Percentiles rank a stretch among this genome's conserved stretches.
phyloP scores from a whole-genome alignment of 2,329 filamentous ascomycete species.

The Drechslerella dactyloides region DNA sequence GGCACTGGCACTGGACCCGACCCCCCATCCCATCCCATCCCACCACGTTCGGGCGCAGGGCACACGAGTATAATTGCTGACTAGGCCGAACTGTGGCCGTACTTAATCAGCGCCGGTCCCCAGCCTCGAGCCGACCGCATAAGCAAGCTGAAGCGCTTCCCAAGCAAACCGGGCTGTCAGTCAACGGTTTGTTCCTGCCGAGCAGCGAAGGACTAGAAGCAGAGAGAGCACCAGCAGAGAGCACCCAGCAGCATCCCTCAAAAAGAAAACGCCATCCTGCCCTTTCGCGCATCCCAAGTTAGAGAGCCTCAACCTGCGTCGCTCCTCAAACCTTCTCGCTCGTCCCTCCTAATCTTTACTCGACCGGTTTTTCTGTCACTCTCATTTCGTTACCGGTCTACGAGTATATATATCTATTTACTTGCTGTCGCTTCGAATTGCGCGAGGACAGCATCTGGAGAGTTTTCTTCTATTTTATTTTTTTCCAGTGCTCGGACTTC shows the following conservation, averaged over 20 bases:
- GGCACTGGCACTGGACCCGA: neutral
- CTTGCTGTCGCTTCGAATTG: conserved; percentile 7
- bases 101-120: conserved; percentile 42
- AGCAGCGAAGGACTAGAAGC: conserved; percentile 25
- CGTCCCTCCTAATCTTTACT: conserved; percentile 37
- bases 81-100: conserved; percentile 24
- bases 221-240: too few species aligned
- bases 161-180: conserved; percentile 40
- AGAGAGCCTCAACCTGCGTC: conserved; percentile 38
- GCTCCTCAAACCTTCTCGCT: conserved; percentile 34
- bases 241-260: conserved; percentile 13
- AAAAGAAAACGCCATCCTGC: conserved; percentile 42
- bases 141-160: conserved; percentile 22
- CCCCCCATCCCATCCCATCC: conserved; percentile 4
- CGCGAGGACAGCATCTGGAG: neutral
- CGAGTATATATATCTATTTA: conserved; percentile 18
- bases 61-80: conserved; percentile 3
- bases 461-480: conserved; percentile 7
- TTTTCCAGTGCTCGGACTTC: neutral
- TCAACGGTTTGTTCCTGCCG: conserved; percentile 48
- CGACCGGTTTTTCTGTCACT: conserved; percentile 5
- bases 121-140: conserved; percentile 33
- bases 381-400: conserved; percentile 10
- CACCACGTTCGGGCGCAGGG: conserved; percentile 7
- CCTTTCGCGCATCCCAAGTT: conserved; percentile 27